Base-by-base conservation (phyloP, 208 protist genomes). In the Leishmania turanica region DNA sequence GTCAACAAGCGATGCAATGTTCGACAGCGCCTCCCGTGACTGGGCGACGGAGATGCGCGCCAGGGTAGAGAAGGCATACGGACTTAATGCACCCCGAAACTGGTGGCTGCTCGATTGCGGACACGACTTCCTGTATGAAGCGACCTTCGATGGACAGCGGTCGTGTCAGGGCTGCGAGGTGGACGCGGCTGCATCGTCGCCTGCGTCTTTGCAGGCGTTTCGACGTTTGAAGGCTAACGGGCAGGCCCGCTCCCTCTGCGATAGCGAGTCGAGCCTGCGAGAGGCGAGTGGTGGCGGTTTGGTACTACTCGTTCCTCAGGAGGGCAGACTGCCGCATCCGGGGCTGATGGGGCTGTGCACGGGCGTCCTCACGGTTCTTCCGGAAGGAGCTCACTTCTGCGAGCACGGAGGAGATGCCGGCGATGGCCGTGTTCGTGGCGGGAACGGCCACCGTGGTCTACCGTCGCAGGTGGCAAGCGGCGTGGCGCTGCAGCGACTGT, bases 401-500 rank as follows among this genome's bases (percentile, higher is more conserved):
- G 68, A 66, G 31, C 8, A 40, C 1, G 3, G 17, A 7, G 19
- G 37, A 7, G 15, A 71, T 34, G 66, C n/a, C 47, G 40, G 24
- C 8, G 42, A 51, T 45, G 19, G 8, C 74, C 3, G 56, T 37
- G 40, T 37, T 34, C 6, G 19, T 49, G 24, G 31, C 11, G 27
- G 37, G 3, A 15, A 15, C 6, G 79, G 79, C 7, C 79, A 83
- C 71, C 79, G 84, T n/a, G 94, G 94, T 31, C 70, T 97, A 66
- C 90, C 95, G 0, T 89, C 93, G 4, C 86, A 95, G 75, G 93
- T 97, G 47, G 93, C 93, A 6, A 91, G 87, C 56, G 95, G 92
- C 34, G 96, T 97, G 78, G 95, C 95, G 0, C 62, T 97, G n/a
- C 93, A 96, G 78, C 95, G 95, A 3, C 73, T 96, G 11, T 96